Evolutionary conservation across 768 basidiomycete species (phyloP).

Genomic region (Royoungia palumana): DNA sequence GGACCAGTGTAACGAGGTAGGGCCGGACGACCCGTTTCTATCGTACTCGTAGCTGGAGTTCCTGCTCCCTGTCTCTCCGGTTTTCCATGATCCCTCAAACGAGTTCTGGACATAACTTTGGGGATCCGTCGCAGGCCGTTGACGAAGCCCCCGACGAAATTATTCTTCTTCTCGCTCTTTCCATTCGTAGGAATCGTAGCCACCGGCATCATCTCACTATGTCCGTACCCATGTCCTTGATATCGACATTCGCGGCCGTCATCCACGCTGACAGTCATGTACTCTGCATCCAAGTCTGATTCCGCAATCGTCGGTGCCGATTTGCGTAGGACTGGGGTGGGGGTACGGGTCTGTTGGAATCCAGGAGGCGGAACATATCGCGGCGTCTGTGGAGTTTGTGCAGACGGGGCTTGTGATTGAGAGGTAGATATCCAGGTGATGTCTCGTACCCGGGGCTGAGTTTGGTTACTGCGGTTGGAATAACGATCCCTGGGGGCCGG

Average conservation of each 20-base stretch:
- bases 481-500: conserved; percentile 25
- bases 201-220: conserved; percentile 20
- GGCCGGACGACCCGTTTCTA: conserved; percentile 10
- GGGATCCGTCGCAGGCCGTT: conserved; percentile 30
- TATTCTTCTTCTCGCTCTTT: conserved; percentile 30
- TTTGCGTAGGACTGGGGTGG: conserved; percentile 28
- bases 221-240: conserved; percentile 22
- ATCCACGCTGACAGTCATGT: conserved; percentile 32
- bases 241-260: conserved; percentile 18
- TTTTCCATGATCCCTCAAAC: conserved; percentile 25
- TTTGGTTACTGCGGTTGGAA: conserved; percentile 29
- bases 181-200: conserved; percentile 19
- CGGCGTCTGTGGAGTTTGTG: conserved; percentile 28
- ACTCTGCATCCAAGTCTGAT: conserved; percentile 32
- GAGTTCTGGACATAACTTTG: conserved; percentile 32
- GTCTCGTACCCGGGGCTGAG: conserved; percentile 25
- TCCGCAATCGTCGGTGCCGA: conserved; percentile 31
- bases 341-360: conserved; percentile 23
- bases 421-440: conserved; percentile 31
- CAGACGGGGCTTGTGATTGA: conserved; percentile 25
- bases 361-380: conserved; percentile 18
- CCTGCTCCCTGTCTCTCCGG: conserved; percentile 19
- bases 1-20: conserved; percentile 23
- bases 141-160: conserved; percentile 30
- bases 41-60: neutral